Conservation (phyloP, 2,329 filamentous ascomycete species). For the Penicillium sp. region DNA sequence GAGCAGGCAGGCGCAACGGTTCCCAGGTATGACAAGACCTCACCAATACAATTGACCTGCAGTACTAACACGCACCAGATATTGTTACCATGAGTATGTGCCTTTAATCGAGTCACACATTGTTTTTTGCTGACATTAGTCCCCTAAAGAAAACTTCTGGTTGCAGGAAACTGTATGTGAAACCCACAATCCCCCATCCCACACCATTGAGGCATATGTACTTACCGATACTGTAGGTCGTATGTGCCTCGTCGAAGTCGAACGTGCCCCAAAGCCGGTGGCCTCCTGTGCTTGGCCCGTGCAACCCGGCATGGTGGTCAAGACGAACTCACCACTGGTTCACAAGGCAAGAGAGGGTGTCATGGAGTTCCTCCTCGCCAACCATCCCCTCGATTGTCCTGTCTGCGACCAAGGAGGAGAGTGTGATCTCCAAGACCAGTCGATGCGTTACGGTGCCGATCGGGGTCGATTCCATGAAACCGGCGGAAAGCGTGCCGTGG, state of each 20-base stretch:
- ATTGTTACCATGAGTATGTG: slow-evolving; percentile 94
- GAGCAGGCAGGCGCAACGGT: slow-evolving; percentile 92
- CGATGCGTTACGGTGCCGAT: slow-evolving; percentile 96
- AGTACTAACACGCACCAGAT: slow-evolving; percentile 57
- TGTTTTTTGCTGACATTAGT: slow-evolving; percentile 23
- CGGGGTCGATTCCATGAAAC: slow-evolving; percentile 95
- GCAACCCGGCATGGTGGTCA: slow-evolving; percentile 97
- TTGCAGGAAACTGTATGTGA: slow-evolving; percentile 83
- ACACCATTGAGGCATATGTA: not conserved
- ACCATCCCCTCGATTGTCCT: slow-evolving; percentile 93
- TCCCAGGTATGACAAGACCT: slow-evolving; percentile 62
- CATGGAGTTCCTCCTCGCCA: slow-evolving; percentile 97
- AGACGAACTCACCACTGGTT: slow-evolving; percentile 92
- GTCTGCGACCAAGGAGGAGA: slow-evolving; percentile 99
- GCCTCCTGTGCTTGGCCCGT: slow-evolving; percentile 99
- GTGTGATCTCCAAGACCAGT: slow-evolving; percentile 98
- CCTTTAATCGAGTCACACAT: slow-evolving; percentile 17
- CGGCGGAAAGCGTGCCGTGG: slow-evolving; percentile 91
- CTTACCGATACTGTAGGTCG: slow-evolving; percentile 49
- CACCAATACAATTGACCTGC: not conserved
- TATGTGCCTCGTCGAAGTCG: slow-evolving; percentile 99
- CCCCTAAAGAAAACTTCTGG: slow-evolving; percentile 82
- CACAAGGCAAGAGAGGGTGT: slow-evolving; percentile 99
- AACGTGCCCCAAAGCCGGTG: slow-evolving; percentile 92
- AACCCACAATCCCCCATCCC: not conserved